Evolutionary conservation across 1,284 basidiomycete genomes (phyloP), one percentile per base, ranked within the genome.

Genomic region (Testicularia cyperi): DNA sequence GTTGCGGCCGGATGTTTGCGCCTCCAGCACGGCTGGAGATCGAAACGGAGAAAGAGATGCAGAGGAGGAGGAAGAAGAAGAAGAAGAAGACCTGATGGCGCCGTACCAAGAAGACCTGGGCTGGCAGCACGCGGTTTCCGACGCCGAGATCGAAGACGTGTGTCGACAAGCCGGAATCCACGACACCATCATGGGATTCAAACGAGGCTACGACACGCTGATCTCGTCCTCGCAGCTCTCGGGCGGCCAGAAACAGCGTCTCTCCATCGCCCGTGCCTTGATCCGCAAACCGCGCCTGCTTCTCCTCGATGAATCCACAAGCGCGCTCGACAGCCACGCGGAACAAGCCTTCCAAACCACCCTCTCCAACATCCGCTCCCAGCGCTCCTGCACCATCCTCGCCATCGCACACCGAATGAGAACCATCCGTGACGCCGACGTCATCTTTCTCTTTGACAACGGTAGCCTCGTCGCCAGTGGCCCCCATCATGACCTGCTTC

Each of bases 121-220:
- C 0, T 63, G 66, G 46, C 46, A 52, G 10, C 38, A 16, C 5
- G n/a, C 20, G 3, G 23, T 63, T 18, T 29, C 44, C 1, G 44
- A 47, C 10, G 35, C 33, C 4, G 9, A 48, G 29, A 34, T 63
- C 25, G 16, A 31, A 19, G 31, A 26, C 2, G 53, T 48, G 0
- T 52, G 48, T 29, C 4, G 38, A 27, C 38, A 32, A 9, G 60
- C 60, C 2, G 47, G 53, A 0, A 57, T 63, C 28, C 52, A 68
- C 26, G 91, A 95, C 65, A 97, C 96, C 70, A 86, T 97, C 31
- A 88, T 88, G 84, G 84, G 85, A 4, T 84, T 98, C 81, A 90
- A 92, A 10, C 81, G 90, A 49, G 90, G 86, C 0, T 87, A 88
- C 60, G 86, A 88, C 56, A 89, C 88, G 0, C 46, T 54, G n/a